Evolutionary conservation across 2,329 filamentous ascomycete genomes (phyloP).

Genomic region (Aspergillus novoparasiticus): DNA sequence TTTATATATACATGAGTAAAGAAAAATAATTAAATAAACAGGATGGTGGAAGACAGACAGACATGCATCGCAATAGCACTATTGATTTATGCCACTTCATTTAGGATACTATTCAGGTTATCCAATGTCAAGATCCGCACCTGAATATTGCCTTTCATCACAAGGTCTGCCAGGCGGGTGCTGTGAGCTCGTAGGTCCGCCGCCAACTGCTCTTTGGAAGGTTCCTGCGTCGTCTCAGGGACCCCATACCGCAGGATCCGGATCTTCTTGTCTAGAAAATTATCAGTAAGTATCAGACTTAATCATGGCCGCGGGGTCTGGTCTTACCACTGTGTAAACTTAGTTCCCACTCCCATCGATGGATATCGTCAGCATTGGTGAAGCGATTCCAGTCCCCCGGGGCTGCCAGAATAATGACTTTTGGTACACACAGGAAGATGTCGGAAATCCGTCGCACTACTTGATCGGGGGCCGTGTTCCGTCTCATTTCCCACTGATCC

Average conservation of each 20-base stretch:
- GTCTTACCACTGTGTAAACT: neutral
- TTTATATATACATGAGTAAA: too few species aligned
- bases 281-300: neutral
- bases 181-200: neutral
- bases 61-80: too few species aligned
- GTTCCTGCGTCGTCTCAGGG: neutral
- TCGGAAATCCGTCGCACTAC: neutral
- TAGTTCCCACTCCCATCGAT: neutral
- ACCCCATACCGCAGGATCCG: neutral
- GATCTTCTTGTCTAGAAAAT: neutral
- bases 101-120: neutral
- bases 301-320: too few species aligned
- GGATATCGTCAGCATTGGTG: neutral
- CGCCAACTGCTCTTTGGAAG: neutral
- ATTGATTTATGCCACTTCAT: too few species aligned
- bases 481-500: neutral
- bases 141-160: neutral
- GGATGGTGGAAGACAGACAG: too few species aligned
- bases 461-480: neutral
- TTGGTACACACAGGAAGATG: neutral
- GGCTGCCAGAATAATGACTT: neutral
- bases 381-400: neutral
- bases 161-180: neutral
- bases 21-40: too few species aligned
- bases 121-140: neutral